Evolutionary conservation across 208 protist species (phyloP).

Genomic region (Phytomonas serpens): DNA sequence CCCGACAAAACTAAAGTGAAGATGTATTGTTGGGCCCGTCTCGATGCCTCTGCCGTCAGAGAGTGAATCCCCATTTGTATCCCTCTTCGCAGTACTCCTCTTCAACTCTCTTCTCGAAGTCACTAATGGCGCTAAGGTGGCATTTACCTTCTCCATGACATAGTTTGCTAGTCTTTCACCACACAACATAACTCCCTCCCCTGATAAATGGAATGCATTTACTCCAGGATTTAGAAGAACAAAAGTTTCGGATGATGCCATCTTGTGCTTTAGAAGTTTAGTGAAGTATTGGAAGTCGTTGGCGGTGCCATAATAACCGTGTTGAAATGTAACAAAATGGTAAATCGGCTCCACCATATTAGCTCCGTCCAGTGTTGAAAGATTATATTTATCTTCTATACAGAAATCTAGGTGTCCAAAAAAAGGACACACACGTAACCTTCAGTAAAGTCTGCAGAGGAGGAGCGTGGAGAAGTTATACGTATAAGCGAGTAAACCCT

Average conservation of each 20-base stretch:
- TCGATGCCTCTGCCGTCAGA: background rate
- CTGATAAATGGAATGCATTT: background rate
- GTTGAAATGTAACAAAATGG: slow-evolving; percentile 49
- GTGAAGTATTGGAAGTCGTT: slow-evolving; percentile 31
- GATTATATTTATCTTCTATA: background rate
- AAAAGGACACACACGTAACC: background rate
- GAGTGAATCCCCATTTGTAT: background rate
- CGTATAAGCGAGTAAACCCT: background rate
- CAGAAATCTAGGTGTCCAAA: background rate
- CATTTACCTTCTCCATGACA: background rate
- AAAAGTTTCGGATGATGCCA: background rate
- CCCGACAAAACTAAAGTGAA: slow-evolving; percentile 44
- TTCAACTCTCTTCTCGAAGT: background rate
- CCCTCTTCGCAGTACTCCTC: background rate
- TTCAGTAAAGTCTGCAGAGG: background rate
- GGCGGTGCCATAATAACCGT: slow-evolving; percentile 45
- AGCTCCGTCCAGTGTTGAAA: background rate
- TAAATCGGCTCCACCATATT: background rate
- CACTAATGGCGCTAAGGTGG: background rate
- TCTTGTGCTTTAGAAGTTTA: background rate
- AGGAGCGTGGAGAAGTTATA: background rate
- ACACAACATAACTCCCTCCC: slow-evolving; percentile 13
- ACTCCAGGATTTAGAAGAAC: background rate
- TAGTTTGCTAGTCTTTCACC: slow-evolving; percentile 18
- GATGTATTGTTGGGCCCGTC: slow-evolving; percentile 1